phyloP scores from a whole-genome alignment of 192 early-diverging fungal species.

The Geranomyces variabilis region DNA sequence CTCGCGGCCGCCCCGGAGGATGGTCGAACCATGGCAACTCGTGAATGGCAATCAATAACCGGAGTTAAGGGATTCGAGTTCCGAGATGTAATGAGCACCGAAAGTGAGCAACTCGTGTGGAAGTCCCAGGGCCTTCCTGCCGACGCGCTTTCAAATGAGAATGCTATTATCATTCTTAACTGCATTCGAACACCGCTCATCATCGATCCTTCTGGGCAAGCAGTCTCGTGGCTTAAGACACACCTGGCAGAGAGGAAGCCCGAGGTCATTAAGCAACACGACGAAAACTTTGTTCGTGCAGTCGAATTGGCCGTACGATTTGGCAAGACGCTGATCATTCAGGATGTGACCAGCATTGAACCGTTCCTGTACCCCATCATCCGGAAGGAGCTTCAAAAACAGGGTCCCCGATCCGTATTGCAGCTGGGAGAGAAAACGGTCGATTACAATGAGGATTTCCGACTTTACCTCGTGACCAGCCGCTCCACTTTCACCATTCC shows the following conservation, averaged over 20 bases:
- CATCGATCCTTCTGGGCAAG: conserved; percentile 57
- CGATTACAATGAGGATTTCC: conserved; percentile 62
- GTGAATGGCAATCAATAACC: conserved; percentile 45
- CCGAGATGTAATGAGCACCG: conserved; percentile 51
- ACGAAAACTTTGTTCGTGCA: conserved; percentile 55
- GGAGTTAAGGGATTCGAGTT: conserved; percentile 44
- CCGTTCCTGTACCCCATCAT: conserved; percentile 56
- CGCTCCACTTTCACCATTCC: conserved; percentile 46
- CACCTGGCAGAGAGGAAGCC: conserved; percentile 54
- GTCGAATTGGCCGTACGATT: conserved; percentile 63
- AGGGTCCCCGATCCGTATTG: conserved; percentile 55
- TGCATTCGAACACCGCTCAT: conserved; percentile 45
- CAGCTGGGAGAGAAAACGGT: conserved; percentile 60
- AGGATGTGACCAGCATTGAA: conserved; percentile 54
- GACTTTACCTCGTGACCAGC: conserved; percentile 53
- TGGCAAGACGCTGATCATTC: conserved; percentile 63
- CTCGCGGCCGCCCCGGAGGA: conserved; percentile 55
- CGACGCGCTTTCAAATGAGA: conserved; percentile 59
- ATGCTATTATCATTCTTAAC: conserved; percentile 54
- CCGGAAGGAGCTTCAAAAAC: conserved; percentile 50
- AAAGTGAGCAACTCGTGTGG: conserved; percentile 63
- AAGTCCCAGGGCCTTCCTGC: conserved; percentile 58
- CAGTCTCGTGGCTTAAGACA: conserved; percentile 54
- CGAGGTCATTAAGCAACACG: conserved; percentile 58
- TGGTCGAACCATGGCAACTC: conserved; percentile 26